phyloP scores from a whole-genome alignment of 2,329 filamentous ascomycete species.

The Scortechinia acanthostroma region DNA sequence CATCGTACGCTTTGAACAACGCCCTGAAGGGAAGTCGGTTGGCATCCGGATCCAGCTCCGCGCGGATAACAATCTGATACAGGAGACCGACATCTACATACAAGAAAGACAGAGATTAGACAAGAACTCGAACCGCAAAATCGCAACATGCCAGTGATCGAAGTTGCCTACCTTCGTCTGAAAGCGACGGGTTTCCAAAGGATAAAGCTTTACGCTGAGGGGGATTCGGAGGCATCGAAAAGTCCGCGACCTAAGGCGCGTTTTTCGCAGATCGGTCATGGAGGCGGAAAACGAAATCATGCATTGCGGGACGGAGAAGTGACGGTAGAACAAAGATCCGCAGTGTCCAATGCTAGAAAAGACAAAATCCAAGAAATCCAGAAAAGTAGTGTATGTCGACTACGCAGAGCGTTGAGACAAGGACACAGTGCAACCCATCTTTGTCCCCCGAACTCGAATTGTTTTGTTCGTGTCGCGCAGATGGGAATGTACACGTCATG shows the following conservation, averaged over 20 bases:
- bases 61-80: constrained; percentile 68
- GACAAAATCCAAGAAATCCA: too few relatives aligned
- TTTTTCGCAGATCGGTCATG: neutral
- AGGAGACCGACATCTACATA: constrained; percentile 68
- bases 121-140: too few relatives aligned
- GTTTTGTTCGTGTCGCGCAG: too few relatives aligned
- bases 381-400: too few relatives aligned
- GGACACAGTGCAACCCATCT: too few relatives aligned
- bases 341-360: too few relatives aligned
- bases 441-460: too few relatives aligned
- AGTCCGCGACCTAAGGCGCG: constrained; percentile 2
- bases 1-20: constrained; percentile 75
- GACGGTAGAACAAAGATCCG: too few relatives aligned
- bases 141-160: too few relatives aligned
- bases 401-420: too few relatives aligned
- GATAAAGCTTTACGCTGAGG: neutral
- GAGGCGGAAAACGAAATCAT: neutral
- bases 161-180: neutral
- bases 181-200: neutral
- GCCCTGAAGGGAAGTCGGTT: constrained; percentile 68
- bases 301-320: neutral
- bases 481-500: too few relatives aligned
- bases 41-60: constrained; percentile 53
- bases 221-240: constrained; percentile 2
- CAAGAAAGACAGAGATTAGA: too few relatives aligned